These are phyloP conservation scores for Annona squamosa DNA, from an alignment of 164 flowering plant genomes.

Conservation along the genomic window DNA sequence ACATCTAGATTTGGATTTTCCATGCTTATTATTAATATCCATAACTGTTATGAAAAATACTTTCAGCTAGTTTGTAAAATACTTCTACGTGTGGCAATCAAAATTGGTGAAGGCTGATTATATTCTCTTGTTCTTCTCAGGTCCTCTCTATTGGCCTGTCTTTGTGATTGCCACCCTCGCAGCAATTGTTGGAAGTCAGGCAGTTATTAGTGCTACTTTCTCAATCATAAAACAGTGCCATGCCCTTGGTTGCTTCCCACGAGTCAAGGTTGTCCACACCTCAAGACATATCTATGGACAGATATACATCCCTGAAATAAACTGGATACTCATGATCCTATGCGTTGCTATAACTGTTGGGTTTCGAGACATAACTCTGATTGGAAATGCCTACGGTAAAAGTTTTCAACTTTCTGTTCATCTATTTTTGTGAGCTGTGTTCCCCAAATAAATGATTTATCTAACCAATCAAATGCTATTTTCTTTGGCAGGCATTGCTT, in stretches of 20 bases:
- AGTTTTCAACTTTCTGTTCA: background rate
- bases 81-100: background rate
- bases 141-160: slow-evolving; percentile 68
- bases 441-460: background rate
- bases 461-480: background rate
- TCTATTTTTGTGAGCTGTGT: background rate
- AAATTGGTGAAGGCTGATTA: background rate
- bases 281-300: slow-evolving; percentile 71
- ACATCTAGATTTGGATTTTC: too few species aligned
- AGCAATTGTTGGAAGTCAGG: slow-evolving; percentile 79
- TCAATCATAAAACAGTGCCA: slow-evolving; percentile 75
- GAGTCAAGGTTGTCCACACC: slow-evolving; percentile 82
- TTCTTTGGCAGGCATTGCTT: slow-evolving; percentile 61
- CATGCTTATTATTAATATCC: too few species aligned
- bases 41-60: too few species aligned
- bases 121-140: slow-evolving; percentile 25
- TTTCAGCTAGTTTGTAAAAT: too few species aligned
- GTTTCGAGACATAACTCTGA: slow-evolving; percentile 62
- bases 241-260: slow-evolving; percentile 90
- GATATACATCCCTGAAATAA: slow-evolving; percentile 86
- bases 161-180: slow-evolving; percentile 77
- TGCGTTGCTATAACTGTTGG: slow-evolving; percentile 69
- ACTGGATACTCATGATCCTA: slow-evolving; percentile 80
- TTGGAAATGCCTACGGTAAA: slow-evolving; percentile 89
- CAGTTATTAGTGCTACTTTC: slow-evolving; percentile 78